phyloP scores from a whole-genome alignment of 2,329 filamentous ascomycete species.

The Xenosphaeropsis pyriputrescens region DNA sequence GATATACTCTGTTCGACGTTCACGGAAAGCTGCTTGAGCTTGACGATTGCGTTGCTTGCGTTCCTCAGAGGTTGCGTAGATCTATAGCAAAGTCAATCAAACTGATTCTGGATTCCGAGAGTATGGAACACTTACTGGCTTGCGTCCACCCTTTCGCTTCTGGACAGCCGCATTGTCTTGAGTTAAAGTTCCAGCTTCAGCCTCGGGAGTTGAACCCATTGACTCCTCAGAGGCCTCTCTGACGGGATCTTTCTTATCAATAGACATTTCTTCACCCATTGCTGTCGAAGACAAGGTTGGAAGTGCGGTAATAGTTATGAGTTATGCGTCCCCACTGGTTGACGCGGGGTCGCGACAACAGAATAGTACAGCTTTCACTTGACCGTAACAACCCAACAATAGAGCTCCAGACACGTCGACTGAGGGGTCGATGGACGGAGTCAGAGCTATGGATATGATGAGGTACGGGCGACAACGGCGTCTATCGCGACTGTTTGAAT shows the following conservation, averaged over 20 bases:
- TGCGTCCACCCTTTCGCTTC: slow-evolving; percentile 94
- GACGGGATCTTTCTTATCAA: slow-evolving; percentile 39
- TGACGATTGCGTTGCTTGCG: slow-evolving; percentile 95
- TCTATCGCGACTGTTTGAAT: neutral
- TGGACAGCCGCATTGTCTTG: slow-evolving; percentile 47
- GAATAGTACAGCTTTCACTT: too few relatives aligned
- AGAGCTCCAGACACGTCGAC: too few relatives aligned
- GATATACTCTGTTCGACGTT: slow-evolving; percentile 96
- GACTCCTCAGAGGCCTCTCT: slow-evolving; percentile 45
- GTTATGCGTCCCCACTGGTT: too few relatives aligned
- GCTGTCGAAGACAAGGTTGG: neutral
- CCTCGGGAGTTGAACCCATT: slow-evolving; percentile 42
- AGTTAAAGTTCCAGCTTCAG: slow-evolving; percentile 25
- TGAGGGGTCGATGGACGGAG: too few relatives aligned
- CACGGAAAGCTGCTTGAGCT: slow-evolving; percentile 92
- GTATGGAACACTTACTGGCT: slow-evolving; percentile 56
- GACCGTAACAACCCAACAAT: too few relatives aligned
- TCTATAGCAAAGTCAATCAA: slow-evolving; percentile 35
- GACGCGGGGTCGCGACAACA: too few relatives aligned
- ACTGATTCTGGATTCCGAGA: neutral
- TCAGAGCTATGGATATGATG: too few relatives aligned
- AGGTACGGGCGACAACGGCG: too few relatives aligned
- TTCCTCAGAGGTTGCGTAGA: slow-evolving; percentile 97
- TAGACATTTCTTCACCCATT: slow-evolving; percentile 55
- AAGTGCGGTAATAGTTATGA: too few relatives aligned